A percentile compares a stretch with the other conserved stretches of the same genome.
Conservation (phyloP, 192 early-diverging fungal species). For the Coemansia sp. region DNA sequence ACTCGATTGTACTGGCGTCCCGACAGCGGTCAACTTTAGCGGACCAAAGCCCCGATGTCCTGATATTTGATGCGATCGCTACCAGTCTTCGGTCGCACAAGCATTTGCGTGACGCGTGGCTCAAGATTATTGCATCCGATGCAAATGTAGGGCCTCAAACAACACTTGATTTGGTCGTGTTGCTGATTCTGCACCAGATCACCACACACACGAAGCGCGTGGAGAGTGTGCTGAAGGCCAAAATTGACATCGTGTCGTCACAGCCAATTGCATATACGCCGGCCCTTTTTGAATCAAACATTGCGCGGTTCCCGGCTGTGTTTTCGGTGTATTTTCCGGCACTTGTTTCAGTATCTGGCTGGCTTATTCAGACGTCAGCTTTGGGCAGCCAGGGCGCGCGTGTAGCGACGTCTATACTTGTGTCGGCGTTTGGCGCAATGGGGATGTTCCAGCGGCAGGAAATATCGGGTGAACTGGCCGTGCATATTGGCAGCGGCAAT, state of each 20-base stretch:
- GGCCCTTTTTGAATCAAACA: conserved; percentile 10
- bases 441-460: conserved; percentile 74
- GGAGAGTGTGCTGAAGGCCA: conserved; percentile 20
- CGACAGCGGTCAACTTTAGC: not conserved
- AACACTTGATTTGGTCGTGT: conserved; percentile 46
- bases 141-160: conserved; percentile 44
- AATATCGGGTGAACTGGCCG: conserved; percentile 70
- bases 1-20: conserved; percentile 52
- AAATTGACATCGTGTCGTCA: conserved; percentile 22
- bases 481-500: conserved; percentile 73
- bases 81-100: conserved; percentile 64
- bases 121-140: conserved; percentile 55
- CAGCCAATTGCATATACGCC: conserved; percentile 28
- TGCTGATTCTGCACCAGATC: conserved; percentile 43
- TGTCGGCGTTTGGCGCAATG: conserved; percentile 37
- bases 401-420: conserved; percentile 24
- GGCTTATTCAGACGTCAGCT: conserved; percentile 51
- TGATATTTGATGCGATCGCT: conserved; percentile 62
- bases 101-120: conserved; percentile 69
- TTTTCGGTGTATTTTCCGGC: conserved; percentile 39
- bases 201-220: conserved; percentile 36
- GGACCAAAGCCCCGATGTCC: conserved; percentile 38
- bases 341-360: conserved; percentile 60
- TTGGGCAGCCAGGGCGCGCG: conserved; percentile 50
- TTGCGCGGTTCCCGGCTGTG: conserved; percentile 22